Percentiles rank a stretch among this genome's conserved stretches.
These are phyloP conservation scores for Candida alai DNA, from an alignment of 805 yeast species.

Conservation along the genomic window DNA sequence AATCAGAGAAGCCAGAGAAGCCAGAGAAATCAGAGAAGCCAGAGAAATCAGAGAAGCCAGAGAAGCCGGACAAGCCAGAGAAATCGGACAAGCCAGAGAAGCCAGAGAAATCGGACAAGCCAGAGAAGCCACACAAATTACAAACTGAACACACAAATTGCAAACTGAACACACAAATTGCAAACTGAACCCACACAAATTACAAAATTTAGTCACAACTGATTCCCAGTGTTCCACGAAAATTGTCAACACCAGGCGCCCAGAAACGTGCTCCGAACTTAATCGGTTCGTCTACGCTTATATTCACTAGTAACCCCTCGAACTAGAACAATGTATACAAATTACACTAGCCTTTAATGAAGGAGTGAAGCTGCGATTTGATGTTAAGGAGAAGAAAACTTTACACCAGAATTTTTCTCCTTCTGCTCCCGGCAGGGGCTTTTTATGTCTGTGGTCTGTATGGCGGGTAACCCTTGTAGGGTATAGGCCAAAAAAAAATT, in stretches of 20 bases:
- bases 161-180: background rate
- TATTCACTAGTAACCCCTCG: conserved; percentile 27
- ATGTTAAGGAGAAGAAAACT: conserved; percentile 22
- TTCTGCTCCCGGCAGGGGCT: background rate
- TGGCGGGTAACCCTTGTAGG: conserved; percentile 4
- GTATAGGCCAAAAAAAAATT: background rate
- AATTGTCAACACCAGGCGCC: conserved; percentile 43
- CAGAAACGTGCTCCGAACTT: conserved; percentile 41
- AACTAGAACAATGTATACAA: conserved; percentile 11
- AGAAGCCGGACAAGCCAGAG: no score
- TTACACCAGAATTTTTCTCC: background rate
- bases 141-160: background rate
- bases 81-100: no score
- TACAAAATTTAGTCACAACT: conserved; percentile 37
- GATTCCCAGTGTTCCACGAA: conserved; percentile 42
- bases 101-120: no score
- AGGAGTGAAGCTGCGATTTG: conserved; percentile 37
- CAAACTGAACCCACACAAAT: background rate
- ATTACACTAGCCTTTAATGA: conserved; percentile 14
- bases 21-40: no score
- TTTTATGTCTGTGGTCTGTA: background rate
- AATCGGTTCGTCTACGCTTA: conserved; percentile 37
- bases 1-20: no score
- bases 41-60: no score
- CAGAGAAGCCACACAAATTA: background rate